Base-by-base conservation (phyloP, 2,329 filamentous ascomycete genomes). In the Calonectria naviculata region DNA sequence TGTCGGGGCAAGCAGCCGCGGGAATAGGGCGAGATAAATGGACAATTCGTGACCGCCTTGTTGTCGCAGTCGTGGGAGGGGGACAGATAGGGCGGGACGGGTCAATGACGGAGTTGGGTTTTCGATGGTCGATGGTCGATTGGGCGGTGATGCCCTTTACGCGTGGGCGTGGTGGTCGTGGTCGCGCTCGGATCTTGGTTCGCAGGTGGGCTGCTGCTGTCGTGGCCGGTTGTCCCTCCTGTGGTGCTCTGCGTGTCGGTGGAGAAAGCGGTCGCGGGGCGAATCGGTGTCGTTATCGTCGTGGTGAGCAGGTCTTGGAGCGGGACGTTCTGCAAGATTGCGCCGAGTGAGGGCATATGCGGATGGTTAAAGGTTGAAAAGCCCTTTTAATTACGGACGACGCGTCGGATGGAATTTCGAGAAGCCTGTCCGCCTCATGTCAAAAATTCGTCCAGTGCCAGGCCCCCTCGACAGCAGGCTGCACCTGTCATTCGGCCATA, bases 201-300 rank as follows among this genome's bases (percentile, higher is more conserved):
- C 63, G 63, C 38, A 28, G 68, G 68, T 70, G 63, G 38, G 46
- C 15, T 54, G 63, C 15, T 54, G 63, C 63, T 70, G 68, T 70
- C 68, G 68, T 70, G 63, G 60, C 60, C 24, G 49, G 31, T 60
- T 49, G 24, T 24, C 38, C 56, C 28, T 36, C 9, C 21, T 31
- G 34, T 46, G 52, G 2, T 67, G 52, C 24, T 58, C 13, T 26
- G 52, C 52, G 52, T 26, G 46, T n/a, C 12, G 34, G 62, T 47
- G 54, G 61, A 26, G 44, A 44, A 44, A 26, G 31, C 28, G 54
- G 47, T 66, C 36, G 44, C 21, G 62, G 28, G 19, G 58, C 42
- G 36, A 34, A 46, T 61, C 34, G 52, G 44, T 36, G 34, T 46
- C 34, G 60, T 31, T 38, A 29, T 21, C 26, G 56, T 44, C 36